Conservation (phyloP, 495 filamentous ascomycete genomes). For the Sphaerosporella brunnea region DNA sequence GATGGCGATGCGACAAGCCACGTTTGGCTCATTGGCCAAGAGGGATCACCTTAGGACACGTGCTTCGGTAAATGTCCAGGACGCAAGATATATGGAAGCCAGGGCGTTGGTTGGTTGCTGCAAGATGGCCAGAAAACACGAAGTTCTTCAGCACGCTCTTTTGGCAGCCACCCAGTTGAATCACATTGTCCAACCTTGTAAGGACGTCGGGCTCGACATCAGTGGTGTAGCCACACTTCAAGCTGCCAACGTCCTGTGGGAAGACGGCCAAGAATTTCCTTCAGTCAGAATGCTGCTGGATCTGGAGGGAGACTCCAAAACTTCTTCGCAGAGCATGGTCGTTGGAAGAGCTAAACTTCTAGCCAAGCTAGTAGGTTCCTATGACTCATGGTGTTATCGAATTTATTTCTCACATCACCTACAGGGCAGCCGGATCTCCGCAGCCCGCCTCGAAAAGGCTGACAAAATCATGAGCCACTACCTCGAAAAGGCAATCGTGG, state of each 20-base stretch:
- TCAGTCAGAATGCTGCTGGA: slow-evolving; percentile 77
- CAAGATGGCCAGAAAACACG: slow-evolving; percentile 55
- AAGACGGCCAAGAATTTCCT: slow-evolving; percentile 76
- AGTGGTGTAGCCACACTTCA: slow-evolving; percentile 59
- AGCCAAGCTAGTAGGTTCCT: slow-evolving; percentile 54
- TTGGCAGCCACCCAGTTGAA: slow-evolving; percentile 65
- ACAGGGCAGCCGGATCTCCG: slow-evolving; percentile 67
- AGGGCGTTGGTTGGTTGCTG: slow-evolving; percentile 55
- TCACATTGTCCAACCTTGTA: slow-evolving; percentile 48
- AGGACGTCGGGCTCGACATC: slow-evolving; percentile 51
- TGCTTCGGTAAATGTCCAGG: slow-evolving; percentile 37
- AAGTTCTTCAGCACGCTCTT: slow-evolving; percentile 66
- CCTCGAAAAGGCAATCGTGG: slow-evolving; percentile 61
- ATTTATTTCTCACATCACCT: background rate
- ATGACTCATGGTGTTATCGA: background rate
- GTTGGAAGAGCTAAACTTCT: slow-evolving; percentile 65
- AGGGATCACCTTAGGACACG: slow-evolving; percentile 35
- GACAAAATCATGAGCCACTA: slow-evolving; percentile 75
- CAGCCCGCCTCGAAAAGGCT: slow-evolving; percentile 82
- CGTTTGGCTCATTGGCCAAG: slow-evolving; percentile 63
- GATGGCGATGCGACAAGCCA: slow-evolving; percentile 59
- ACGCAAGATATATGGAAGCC: slow-evolving; percentile 55
- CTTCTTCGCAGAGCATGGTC: slow-evolving; percentile 52
- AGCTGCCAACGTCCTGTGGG: slow-evolving; percentile 79
- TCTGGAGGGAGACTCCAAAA: slow-evolving; percentile 41